Conservation (phyloP, 2,329 filamentous ascomycete genomes). For the Apiospora kogelbergensis region DNA sequence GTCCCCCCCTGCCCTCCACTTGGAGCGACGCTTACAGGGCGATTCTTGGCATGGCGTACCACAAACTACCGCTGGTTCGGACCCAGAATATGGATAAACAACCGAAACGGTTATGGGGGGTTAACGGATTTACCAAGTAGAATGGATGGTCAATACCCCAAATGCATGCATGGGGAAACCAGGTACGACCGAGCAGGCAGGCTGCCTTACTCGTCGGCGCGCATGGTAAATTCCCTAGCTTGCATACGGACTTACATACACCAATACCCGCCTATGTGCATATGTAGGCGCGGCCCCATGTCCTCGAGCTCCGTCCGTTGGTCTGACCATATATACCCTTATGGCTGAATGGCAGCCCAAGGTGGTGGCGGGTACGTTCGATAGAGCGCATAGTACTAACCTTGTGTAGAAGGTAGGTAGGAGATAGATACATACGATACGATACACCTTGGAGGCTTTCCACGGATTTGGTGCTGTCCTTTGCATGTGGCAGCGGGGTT, state of each 20-base stretch:
- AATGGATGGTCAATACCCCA: not conserved
- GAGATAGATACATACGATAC: not conserved
- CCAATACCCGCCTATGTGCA: not conserved
- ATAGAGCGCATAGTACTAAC: not conserved
- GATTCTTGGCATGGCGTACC: constrained; percentile 2
- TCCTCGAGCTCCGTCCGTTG: not conserved
- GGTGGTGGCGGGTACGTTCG: not conserved
- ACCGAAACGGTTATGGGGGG: not conserved
- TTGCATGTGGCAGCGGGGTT: not conserved
- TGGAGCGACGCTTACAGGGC: not conserved
- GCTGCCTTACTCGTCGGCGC: not conserved
- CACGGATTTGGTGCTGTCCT: not conserved
- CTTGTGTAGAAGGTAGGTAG: not conserved
- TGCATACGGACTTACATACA: not conserved
- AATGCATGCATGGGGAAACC: not conserved
- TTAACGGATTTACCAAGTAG: not conserved
- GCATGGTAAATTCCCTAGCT: constrained; percentile 3
- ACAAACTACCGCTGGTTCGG: not conserved
- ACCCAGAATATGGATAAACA: constrained; percentile 4
- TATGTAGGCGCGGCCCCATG: not conserved
- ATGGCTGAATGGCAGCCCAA: not conserved
- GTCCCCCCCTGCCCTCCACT: not conserved
- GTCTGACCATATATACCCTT: not conserved
- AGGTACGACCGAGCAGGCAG: not conserved
- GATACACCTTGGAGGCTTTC: not conserved